A percentile compares a stretch with the other conserved stretches of the same genome.
These are phyloP conservation scores for Trichophyton rubrum DNA, from an alignment of 2,329 filamentous ascomycete species.

Conservation along the genomic window DNA sequence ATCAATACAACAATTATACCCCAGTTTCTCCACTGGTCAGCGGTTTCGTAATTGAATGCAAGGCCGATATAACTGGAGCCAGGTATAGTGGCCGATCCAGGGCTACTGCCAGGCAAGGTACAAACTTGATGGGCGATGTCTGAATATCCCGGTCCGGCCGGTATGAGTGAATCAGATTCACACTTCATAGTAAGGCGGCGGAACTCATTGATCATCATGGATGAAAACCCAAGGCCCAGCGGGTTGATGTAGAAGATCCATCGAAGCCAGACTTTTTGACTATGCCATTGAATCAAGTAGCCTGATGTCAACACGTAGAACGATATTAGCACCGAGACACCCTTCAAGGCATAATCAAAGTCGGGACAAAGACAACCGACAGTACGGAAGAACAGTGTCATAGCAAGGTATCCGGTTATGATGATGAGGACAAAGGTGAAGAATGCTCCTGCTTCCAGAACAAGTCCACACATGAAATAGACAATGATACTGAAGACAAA, in stretches of 20 bases:
- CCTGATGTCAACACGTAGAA: constrained; percentile 38
- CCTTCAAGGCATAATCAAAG: constrained; percentile 80
- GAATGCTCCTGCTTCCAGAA: constrained; percentile 60
- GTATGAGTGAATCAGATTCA: constrained; percentile 30
- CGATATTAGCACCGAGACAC: constrained; percentile 65
- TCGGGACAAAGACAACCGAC: constrained; percentile 62
- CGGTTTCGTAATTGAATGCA: constrained; percentile 45
- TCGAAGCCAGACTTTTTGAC: constrained; percentile 56
- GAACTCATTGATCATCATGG: constrained; percentile 76
- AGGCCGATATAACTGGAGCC: constrained; percentile 47
- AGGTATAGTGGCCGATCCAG: constrained; percentile 41
- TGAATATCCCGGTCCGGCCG: constrained; percentile 29
- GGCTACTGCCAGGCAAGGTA: constrained; percentile 50
- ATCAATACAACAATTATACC: constrained; percentile 56
- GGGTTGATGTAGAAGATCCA: constrained; percentile 79
- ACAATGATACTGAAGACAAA: constrained; percentile 66
- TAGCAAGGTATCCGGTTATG: constrained; percentile 63
- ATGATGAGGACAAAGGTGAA: constrained; percentile 76
- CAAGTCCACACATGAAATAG: constrained; percentile 79
- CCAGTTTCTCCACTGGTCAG: constrained; percentile 56
- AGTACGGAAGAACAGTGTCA: constrained; percentile 78
- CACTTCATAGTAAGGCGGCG: constrained; percentile 48
- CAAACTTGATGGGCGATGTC: constrained; percentile 41
- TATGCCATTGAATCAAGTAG: constrained; percentile 34
- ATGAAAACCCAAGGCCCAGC: constrained; percentile 67